Percentiles rank a stretch among this genome's conserved stretches.
Evolutionary conservation across 345 rosid species (phyloP).

Genomic region (Excoecaria agallocha): DNA sequence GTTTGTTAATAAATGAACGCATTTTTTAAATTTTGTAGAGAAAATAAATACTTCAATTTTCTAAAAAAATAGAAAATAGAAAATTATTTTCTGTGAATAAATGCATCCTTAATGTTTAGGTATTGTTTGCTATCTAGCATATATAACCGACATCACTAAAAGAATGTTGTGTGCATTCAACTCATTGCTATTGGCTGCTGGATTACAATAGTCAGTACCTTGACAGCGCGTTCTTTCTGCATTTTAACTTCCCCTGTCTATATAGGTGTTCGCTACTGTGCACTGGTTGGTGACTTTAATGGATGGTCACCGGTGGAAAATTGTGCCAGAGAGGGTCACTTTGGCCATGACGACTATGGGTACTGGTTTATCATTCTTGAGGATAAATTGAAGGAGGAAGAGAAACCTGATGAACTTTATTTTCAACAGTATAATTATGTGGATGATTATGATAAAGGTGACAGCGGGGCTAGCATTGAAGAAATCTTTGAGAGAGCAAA

Average conservation of each 20-base stretch:
- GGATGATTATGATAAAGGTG: slow-evolving; percentile 91
- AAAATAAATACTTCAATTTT: too few species aligned
- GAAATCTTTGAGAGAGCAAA: slow-evolving; percentile 73
- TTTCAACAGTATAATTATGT: slow-evolving; percentile 91
- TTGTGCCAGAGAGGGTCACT: slow-evolving; percentile 77
- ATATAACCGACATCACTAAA: neutral
- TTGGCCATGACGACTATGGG: slow-evolving; percentile 92
- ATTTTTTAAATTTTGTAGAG: too few species aligned
- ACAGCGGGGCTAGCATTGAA: slow-evolving; percentile 66
- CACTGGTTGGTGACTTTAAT: slow-evolving; percentile 82
- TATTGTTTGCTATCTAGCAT: neutral
- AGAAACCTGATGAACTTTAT: slow-evolving; percentile 80
- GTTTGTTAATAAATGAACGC: too few species aligned
- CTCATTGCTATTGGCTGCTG: neutral
- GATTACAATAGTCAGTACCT: neutral
- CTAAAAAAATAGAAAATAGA: too few species aligned
- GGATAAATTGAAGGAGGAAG: slow-evolving; percentile 84
- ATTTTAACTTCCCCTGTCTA: neutral
- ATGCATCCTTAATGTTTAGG: neutral
- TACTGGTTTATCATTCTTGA: slow-evolving; percentile 91
- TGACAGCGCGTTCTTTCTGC: neutral
- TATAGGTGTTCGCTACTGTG: slow-evolving; percentile 92
- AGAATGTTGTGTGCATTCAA: neutral
- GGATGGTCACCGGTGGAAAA: slow-evolving; percentile 90
- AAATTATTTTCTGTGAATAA: too few species aligned